Conservation (phyloP, 352 stramenopile species). For the Aphanomyces cochlioides region DNA sequence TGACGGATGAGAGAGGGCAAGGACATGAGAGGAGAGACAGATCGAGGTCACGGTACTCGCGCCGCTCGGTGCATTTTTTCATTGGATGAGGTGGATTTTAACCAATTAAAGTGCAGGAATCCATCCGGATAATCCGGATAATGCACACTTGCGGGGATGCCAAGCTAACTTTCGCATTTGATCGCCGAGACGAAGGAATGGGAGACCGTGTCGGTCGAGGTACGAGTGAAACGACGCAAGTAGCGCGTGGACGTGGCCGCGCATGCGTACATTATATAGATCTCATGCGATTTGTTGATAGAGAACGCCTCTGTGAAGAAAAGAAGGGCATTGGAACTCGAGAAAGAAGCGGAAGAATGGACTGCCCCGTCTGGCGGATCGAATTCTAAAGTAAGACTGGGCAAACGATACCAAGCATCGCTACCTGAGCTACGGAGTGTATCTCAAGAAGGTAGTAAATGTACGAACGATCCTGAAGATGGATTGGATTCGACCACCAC, state of each 20-base stretch:
- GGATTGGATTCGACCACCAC: slow-evolving; percentile 24
- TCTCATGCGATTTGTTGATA: slow-evolving; percentile 15
- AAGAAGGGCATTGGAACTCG: slow-evolving; percentile 11
- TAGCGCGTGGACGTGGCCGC: not conserved
- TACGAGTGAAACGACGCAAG: not conserved
- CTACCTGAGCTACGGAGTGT: slow-evolving; percentile 50
- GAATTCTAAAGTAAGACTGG: slow-evolving; percentile 42
- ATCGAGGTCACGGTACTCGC: no score
- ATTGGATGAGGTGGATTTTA: not conserved
- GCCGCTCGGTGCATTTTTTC: not conserved
- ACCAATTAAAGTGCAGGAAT: not conserved
- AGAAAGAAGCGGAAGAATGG: slow-evolving; percentile 20
- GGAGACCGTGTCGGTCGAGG: slow-evolving; percentile 12
- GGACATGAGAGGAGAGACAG: no score
- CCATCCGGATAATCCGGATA: slow-evolving; percentile 28
- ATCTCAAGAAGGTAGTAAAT: no score
- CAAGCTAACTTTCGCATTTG: slow-evolving; percentile 4
- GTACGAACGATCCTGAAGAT: slow-evolving; percentile 23
- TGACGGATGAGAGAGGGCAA: no score
- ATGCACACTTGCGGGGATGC: not conserved
- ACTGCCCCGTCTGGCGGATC: not conserved
- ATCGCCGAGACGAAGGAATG: slow-evolving; percentile 10
- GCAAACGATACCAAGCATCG: slow-evolving; percentile 72
- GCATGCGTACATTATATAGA: not conserved
- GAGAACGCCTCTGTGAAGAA: slow-evolving; percentile 17